Evolutionary conservation across 805 yeast species (phyloP), one percentile per base, ranked within the genome.

Genomic region (Nematodospora valgi): DNA sequence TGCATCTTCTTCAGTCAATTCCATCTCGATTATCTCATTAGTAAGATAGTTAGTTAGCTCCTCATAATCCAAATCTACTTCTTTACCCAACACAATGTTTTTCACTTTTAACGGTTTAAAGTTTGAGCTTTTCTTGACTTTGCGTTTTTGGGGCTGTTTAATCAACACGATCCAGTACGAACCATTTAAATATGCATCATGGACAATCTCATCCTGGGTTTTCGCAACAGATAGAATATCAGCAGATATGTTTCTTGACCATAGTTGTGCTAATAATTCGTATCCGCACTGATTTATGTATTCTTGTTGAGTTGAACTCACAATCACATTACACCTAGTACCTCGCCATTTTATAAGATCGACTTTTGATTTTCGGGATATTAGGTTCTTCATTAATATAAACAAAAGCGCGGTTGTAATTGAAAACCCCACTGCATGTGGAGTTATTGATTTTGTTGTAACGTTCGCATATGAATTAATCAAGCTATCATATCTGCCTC

Each of bases 401-500:
- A 66, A 64, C 40, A 67, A 39, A 19, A 62, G 56, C 0, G 64
- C 58, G 6, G 67, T 78, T 0, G 93, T 86, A 37, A 93, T 58
- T 42, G 86, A 82, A 51, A 93, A 82, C 0, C 98, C 98, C 27
- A 89, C 97, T 1, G 88, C 95, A 41, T 51, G 51, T 0, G 62
- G 60, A 4, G 62, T 59, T 10, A 42, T 44, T 5, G 11, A 11
- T 15, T 18, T 31, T 4, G 32, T 26, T 8, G 26, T 41, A 22
- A 51, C 58, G 32, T 85, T 78, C 0, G 91, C 75, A 40, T 87
- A 70, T 12, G 80, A 70, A 3, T 76, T 65, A 10, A 88, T 75
- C 44, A 93, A 67, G 14, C 69, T 65, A 49, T 91, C 98, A 52
- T 88, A 93, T 37, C 99, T 68, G 2, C 99, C 99, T 29, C 99